Evolutionary conservation across 768 basidiomycete genomes (phyloP).

Genomic region (Saitozyma sp.): DNA sequence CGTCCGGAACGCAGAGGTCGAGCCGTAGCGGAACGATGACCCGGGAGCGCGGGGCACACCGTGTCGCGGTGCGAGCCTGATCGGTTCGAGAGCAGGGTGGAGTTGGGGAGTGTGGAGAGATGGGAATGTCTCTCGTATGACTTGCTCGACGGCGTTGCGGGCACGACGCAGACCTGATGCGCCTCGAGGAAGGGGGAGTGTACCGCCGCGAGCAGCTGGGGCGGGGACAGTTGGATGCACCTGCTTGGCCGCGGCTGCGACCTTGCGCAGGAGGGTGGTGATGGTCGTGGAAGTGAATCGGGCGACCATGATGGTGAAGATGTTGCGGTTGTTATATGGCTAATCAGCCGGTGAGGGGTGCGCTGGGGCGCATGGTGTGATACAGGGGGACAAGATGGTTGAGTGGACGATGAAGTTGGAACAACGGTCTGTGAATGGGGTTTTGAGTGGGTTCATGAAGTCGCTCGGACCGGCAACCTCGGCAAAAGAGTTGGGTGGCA

Average conservation of each 20-base stretch:
- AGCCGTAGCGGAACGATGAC: not conserved
- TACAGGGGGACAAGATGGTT: not conserved
- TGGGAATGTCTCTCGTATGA: conserved; percentile 21
- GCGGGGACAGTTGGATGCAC: conserved; percentile 13
- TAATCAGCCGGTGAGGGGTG: no score
- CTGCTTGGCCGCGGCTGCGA: conserved; percentile 20
- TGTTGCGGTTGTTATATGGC: not conserved
- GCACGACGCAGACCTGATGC: conserved; percentile 2
- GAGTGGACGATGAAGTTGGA: not conserved
- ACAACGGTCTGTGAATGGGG: not conserved
- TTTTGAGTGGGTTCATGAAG: not conserved
- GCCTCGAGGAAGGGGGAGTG: not conserved
- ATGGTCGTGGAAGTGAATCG: conserved; percentile 32
- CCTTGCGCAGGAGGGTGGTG: conserved; percentile 29
- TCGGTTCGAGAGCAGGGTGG: conserved; percentile 12
- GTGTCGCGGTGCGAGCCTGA: conserved; percentile 7
- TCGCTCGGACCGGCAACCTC: not conserved
- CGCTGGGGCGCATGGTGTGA: not conserved
- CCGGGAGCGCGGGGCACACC: not conserved
- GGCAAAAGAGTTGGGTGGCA: no score
- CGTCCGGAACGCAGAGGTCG: conserved; percentile 8
- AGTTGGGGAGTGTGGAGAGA: conserved; percentile 11
- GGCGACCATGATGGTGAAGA: conserved; percentile 26
- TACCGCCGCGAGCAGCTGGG: conserved; percentile 5
- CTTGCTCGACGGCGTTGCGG: conserved; percentile 6